Evolutionary conservation across 1,284 basidiomycete genomes (phyloP), one percentile per base, ranked within the genome.

Genomic region (Cerrena zonata): DNA sequence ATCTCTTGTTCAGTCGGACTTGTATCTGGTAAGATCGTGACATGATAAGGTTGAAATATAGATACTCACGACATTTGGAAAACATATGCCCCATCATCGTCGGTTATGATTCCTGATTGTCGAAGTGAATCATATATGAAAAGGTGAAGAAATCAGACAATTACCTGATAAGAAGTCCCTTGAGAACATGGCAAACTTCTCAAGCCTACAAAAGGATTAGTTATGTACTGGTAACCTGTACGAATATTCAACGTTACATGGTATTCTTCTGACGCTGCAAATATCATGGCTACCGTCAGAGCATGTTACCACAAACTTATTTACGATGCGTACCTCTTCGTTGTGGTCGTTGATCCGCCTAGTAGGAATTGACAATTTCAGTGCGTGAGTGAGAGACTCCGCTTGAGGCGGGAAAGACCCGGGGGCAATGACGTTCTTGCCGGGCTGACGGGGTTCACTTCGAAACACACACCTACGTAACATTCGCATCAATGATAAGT

Each of bases 131-230:
- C 41, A 22, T 10, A 5, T 22, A 42, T 24, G 19, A 42, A 13
- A 22, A 24, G 4, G 21, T 13, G 13, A 42, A 15, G 19, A 24
- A 23, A 42, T 5, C 19, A 3, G 5, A 22, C n/a, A 22, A 5
- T n/a, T n/a, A n/a, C 19, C 41, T 24, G 22, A 22, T 42, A 5
- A 42, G 22, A 5, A 42, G 15, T 22, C 19, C 41, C 41, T 42
- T 22, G 85, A 86, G 42, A 86, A 77, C 0, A 71, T 71, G 1
- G 81, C 69, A 53, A 81, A 87, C 67, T 87, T 86, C 50, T 83
- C 80, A 19, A 87, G 62, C 7, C 83, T 85, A 50, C 19, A 5
- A 15, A 48, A 51, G 49, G 23, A 5, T 25, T 27, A 21, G n/a
- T 21, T 15, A 39, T 43, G 10, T 3, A n/a, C n/a, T n/a, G n/a